Percentiles rank a stretch among this genome's conserved stretches.
phyloP scores from a whole-genome alignment of 176 grass and related monocot genomes.

The Zizania latifolia region DNA sequence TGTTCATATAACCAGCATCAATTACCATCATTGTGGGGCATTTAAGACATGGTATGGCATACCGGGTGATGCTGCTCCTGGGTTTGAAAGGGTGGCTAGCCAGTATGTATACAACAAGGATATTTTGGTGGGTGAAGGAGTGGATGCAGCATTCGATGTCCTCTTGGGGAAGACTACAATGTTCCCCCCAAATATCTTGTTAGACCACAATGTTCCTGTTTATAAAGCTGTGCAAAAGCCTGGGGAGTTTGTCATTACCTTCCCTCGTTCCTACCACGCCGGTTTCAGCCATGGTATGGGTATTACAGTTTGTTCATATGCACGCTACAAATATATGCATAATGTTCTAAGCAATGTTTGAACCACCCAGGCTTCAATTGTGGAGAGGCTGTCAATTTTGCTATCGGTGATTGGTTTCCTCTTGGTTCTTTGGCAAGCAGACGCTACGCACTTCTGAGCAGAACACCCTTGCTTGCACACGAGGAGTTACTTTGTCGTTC shows the following conservation, averaged over 20 bases:
- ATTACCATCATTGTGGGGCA: conserved; percentile 97
- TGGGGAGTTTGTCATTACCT: conserved; percentile 94
- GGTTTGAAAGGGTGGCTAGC: conserved; percentile 71
- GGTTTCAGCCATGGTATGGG: conserved; percentile 93
- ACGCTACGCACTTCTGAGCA: conserved; percentile 54
- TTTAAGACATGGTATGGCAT: conserved; percentile 98
- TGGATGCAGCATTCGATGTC: conserved; percentile 92
- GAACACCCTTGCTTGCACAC: conserved; percentile 67
- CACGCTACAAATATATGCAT: not conserved
- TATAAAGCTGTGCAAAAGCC: conserved; percentile 93
- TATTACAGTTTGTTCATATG: not conserved
- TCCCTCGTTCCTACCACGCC: conserved; percentile 84
- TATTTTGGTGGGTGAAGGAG: conserved; percentile 67
- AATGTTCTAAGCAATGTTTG: conserved; percentile 21
- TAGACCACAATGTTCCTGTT: conserved; percentile 79
- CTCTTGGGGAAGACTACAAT: conserved; percentile 93
- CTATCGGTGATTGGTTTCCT: conserved; percentile 71
- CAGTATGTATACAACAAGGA: conserved; percentile 76
- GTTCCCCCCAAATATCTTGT: conserved; percentile 86
- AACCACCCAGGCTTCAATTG: conserved; percentile 78
- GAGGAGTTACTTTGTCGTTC: conserved; percentile 84
- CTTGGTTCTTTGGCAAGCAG: conserved; percentile 59
- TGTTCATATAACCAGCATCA: conserved; percentile 57
- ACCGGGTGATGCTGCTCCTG: conserved; percentile 78
- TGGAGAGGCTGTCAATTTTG: conserved; percentile 78